Percentiles rank a stretch among this genome's conserved stretches.
Evolutionary conservation across 768 basidiomycete genomes (phyloP).

Genomic region (Pleurotus ostreatus): DNA sequence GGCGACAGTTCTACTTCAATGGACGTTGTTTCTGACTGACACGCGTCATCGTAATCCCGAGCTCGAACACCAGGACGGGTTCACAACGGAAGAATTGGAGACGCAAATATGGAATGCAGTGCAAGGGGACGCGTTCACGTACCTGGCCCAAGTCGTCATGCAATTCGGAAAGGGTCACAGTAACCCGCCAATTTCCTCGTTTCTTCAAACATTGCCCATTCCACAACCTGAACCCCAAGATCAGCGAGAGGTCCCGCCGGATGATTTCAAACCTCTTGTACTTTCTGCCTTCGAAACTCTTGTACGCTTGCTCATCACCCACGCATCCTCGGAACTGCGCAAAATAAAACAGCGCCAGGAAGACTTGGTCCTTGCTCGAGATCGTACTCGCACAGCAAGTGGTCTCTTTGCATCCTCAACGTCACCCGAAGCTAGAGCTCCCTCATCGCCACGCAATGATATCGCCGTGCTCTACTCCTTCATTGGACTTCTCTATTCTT

Average conservation of each 20-base stretch:
- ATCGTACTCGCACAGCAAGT: conserved; percentile 51
- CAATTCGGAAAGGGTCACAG: conserved; percentile 46
- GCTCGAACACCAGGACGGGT: conserved; percentile 60
- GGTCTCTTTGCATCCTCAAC: conserved; percentile 39
- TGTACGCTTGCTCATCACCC: conserved; percentile 65
- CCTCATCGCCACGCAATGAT: conserved; percentile 65
- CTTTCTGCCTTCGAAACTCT: conserved; percentile 68
- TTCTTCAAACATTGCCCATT: conserved; percentile 24
- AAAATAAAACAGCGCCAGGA: conserved; percentile 91
- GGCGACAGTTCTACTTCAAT: conserved; percentile 74
- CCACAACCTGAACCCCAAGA: conserved; percentile 38
- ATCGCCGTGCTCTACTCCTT: conserved; percentile 82
- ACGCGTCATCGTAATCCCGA: conserved; percentile 63
- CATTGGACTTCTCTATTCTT: conserved; percentile 75
- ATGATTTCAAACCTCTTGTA: conserved; percentile 51
- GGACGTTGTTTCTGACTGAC: conserved; percentile 83
- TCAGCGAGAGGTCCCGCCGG: conserved; percentile 38
- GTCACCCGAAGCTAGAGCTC: conserved; percentile 36
- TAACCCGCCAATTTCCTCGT: conserved; percentile 29
- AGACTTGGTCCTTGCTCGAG: conserved; percentile 69
- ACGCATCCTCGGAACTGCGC: conserved; percentile 76
- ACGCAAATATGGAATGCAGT: conserved; percentile 80
- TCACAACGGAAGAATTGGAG: conserved; percentile 77
- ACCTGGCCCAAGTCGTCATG: conserved; percentile 57
- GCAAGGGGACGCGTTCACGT: conserved; percentile 77